phyloP scores from a whole-genome alignment of 768 basidiomycete genomes.

The Calvatia gigantea region DNA sequence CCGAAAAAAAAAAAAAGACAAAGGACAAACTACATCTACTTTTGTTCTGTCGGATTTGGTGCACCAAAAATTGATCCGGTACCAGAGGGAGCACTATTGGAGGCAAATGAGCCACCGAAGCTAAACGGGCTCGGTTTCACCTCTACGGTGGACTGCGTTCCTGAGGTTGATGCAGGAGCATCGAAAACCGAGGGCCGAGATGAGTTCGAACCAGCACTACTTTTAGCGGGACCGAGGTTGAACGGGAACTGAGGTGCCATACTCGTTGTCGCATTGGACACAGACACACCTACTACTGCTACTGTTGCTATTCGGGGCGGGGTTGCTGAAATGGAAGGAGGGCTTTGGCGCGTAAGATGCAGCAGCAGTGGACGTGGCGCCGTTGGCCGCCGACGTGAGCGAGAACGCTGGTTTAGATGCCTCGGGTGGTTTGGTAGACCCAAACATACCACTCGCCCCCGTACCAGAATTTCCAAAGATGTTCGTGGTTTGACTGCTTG shows the following conservation, averaged over 20 bases:
- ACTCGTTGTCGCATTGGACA: background rate
- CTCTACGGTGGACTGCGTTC: background rate
- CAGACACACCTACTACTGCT: background rate
- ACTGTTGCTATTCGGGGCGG: background rate
- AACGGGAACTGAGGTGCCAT: background rate
- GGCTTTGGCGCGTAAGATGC: background rate
- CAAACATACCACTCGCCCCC: background rate
- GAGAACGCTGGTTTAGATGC: constrained; percentile 15
- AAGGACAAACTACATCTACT: constrained; percentile 2
- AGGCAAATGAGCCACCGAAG: background rate
- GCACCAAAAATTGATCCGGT: background rate
- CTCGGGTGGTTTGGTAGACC: constrained; percentile 13
- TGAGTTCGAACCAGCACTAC: background rate
- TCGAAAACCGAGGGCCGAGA: background rate
- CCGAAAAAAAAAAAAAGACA: background rate
- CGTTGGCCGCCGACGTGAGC: background rate
- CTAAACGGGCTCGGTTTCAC: background rate
- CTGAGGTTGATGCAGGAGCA: background rate
- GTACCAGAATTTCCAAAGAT: background rate
- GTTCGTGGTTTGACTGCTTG: background rate
- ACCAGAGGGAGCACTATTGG: background rate
- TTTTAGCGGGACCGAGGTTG: background rate
- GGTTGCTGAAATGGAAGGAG: background rate
- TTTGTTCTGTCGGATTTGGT: background rate
- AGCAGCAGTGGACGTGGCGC: background rate